Evolutionary conservation across 495 filamentous ascomycete genomes (phyloP), one percentile per base, ranked within the genome.

Genomic region (Aeminium ludgeri): DNA sequence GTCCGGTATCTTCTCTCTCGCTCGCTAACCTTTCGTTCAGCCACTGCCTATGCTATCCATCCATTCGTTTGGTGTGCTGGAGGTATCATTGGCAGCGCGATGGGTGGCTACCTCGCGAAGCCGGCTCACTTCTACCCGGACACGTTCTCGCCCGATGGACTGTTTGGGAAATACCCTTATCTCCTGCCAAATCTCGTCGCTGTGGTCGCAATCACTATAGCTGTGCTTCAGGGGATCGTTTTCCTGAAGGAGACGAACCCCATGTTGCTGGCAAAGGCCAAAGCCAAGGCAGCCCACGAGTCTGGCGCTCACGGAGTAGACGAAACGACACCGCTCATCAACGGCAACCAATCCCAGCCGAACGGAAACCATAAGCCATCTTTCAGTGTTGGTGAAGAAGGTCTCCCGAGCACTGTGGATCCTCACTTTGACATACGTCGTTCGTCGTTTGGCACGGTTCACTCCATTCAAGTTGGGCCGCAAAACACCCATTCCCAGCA

Each of bases 101-200:
- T 54, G 47, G 51, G 51, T 27, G 51, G 51, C 28, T 50, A 42
- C 37, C 48, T 54, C 11, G 51, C 51, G n/a, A 34, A 54, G 31
- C 51, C 51, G 7, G 48, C 48, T 10, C 19, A 45, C 8, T 50
- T 40, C 41, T 54, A 47, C 23, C 51, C 51, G 5, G 19, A 12
- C 13, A 19, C 41, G 1, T 54, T 54, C 28, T 45, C 43, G 6
- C 36, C 31, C 1, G 48, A 48, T 25, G 44, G 47, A 17, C 19
- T 54, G 10, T 54, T 47, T 18, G 47, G 48, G 4, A 25, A 30
- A n/a, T 54, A 44, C 28, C 51, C 51, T n/a, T 54, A 47, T 30
- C 48, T 54, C 2, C 41, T 54, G 20, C 51, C 51, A 1, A 54
- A 54, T 27, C 40, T 54, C 2, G 44, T 54, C 3, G 43, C 46